phyloP scores from a whole-genome alignment of 768 basidiomycete species.

The Podaxis sp. region DNA sequence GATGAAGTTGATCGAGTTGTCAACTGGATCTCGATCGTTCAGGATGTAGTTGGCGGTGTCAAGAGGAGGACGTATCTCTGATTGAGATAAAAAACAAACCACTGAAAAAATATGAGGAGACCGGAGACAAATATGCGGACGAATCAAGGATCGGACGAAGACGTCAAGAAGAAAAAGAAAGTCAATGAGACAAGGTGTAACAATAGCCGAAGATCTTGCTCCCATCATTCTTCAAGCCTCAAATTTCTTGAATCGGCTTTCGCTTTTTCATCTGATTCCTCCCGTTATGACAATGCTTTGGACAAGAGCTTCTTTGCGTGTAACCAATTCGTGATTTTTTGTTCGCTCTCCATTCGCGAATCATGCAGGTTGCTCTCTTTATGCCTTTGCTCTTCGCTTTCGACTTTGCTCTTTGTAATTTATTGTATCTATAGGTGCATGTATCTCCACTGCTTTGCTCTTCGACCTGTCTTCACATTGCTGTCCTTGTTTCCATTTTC shows the following conservation, averaged over 20 bases:
- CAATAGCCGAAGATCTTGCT: background rate
- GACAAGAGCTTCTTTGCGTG: background rate
- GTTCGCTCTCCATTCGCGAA: background rate
- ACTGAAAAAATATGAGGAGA: background rate
- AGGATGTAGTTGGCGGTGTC: conserved; percentile 56
- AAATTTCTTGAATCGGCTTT: background rate
- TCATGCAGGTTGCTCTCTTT: background rate
- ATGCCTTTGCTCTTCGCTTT: background rate
- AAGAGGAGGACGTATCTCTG: conserved; percentile 45
- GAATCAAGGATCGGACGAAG: background rate
- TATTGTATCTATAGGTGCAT: conserved; percentile 25
- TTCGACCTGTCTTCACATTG: background rate
- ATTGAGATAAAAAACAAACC: background rate
- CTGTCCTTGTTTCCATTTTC: background rate
- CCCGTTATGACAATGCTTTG: background rate
- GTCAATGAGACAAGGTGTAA: conserved; percentile 1
- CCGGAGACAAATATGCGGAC: background rate
- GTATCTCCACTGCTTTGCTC: background rate
- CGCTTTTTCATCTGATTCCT: background rate
- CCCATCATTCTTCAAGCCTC: background rate
- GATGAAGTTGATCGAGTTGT: conserved; percentile 60
- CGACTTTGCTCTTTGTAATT: conserved; percentile 15
- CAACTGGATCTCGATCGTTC: conserved; percentile 60
- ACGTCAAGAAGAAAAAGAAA: background rate
- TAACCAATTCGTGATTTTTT: background rate